Base-by-base conservation (phyloP, 768 basidiomycete genomes). In the Gymnopilus junonius region DNA sequence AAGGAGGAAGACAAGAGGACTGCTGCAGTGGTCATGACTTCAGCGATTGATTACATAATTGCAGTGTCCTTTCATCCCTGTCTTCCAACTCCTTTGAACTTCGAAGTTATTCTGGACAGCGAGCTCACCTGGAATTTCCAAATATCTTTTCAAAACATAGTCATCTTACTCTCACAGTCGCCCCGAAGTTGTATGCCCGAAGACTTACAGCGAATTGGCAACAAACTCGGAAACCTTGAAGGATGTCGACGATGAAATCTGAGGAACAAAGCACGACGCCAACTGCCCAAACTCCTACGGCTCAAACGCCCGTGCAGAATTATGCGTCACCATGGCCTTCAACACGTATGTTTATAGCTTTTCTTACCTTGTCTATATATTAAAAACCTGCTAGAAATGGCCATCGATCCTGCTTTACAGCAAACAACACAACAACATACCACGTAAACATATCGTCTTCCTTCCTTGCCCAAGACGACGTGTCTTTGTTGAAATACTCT, bases 331-430 rank as follows among this genome's bases (percentile, higher is more conserved):
- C 72, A 71, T 78, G 77, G 77, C 62, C 76, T 15, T 66, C 76
- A 8, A 67, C 75, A 60, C 71, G 76, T 76, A 68, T 15, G 75
- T 66, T 8, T 10, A 27, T n/a, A 15, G 27, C 23, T 14, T 31
- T 35, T 45, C 32, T 31, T 20, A 11, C n/a, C 2, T 15, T 8
- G 43, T 45, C 14, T 17, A 15, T 20, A n/a, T 8, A 42, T 12
- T 34, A 45, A 43, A 65, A 43, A 61, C 63, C 43, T 35, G 58
- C 11, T 67, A 87, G 87, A 85, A 65, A 88, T 88, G 31, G 84
- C 86, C 11, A 88, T 89, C 56, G 87, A 90, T 70, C 87, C 88
- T 31, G 85, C 85, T n/a, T 77, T 90, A 45, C 88, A 89, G 73
- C 86, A 88, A 69, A 74, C 84, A 14, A 43, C 65, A 32, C 77